Conservation (phyloP, 139 green algal species). For the Prasinococcaceae sp. region DNA sequence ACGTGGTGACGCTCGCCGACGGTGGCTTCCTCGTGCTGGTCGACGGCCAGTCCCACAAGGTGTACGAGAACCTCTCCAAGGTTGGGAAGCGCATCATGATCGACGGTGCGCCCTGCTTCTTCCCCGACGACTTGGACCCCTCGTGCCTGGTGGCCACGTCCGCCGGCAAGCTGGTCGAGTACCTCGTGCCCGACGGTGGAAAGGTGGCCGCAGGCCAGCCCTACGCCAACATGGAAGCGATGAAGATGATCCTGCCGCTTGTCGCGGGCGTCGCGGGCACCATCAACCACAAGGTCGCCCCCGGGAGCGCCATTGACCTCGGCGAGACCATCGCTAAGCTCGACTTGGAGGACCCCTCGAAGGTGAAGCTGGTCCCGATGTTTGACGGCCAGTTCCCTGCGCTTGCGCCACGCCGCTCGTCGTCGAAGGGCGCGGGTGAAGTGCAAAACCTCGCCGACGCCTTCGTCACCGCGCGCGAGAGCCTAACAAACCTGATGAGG, state of each 20-base stretch:
- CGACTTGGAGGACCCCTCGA: conserved; percentile 23
- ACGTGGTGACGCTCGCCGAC: conserved; percentile 11
- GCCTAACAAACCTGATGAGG: no score
- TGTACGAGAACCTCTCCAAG: conserved; percentile 8
- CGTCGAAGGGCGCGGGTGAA: no score
- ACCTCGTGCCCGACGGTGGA: conserved; percentile 23
- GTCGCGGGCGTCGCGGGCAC: conserved; percentile 15
- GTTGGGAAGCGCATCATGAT: conserved; percentile 14
- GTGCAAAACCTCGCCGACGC: no score
- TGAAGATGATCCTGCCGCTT: conserved; percentile 37
- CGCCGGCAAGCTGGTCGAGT: conserved; percentile 32
- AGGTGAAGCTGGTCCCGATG: conserved; percentile 6
- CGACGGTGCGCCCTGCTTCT: conserved; percentile 8
- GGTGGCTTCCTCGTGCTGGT: conserved; percentile 17
- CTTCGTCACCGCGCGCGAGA: no score
- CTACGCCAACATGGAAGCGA: conserved; percentile 30
- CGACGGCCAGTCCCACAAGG: conserved; percentile 1
- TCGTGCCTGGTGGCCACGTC: conserved; percentile 24
- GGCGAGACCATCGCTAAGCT: conserved; percentile 26
- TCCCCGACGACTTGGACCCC: conserved; percentile 36
- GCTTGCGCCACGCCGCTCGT: no score
- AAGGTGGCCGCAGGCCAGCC: conserved; percentile 21
- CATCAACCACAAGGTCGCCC: conserved; percentile 15
- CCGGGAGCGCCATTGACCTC: conserved; percentile 20
- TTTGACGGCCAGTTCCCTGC: conserved; percentile 23